Conservation (phyloP, 805 yeast species). For the Komagataella mondaviorum region DNA sequence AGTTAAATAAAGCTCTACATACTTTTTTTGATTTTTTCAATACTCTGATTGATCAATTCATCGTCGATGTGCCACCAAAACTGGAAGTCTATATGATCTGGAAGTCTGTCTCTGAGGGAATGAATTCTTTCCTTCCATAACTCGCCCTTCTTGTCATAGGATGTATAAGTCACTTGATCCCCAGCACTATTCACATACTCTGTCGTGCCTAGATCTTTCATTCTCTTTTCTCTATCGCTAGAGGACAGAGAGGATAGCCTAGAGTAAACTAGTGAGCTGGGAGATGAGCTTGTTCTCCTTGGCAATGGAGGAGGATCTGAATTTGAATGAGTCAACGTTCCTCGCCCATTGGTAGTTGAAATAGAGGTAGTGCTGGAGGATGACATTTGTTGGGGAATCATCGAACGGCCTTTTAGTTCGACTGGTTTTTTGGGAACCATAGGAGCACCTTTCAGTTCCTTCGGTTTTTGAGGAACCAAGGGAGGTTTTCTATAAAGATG, state of each 20-base stretch:
- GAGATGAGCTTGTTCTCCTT: neutral
- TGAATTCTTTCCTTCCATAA: conserved; percentile 40
- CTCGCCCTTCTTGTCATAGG: conserved; percentile 33
- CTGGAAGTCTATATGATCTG: conserved; percentile 21
- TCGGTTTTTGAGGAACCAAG: conserved; percentile 1
- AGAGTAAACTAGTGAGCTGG: neutral
- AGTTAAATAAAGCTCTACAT: neutral
- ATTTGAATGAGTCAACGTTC: neutral
- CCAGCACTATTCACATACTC: neutral
- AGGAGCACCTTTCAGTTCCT: conserved; percentile 13
- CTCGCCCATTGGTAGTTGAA: conserved; percentile 5
- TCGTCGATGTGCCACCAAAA: conserved; percentile 31
- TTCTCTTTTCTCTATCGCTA: neutral
- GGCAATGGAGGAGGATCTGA: neutral
- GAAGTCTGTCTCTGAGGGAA: conserved; percentile 21
- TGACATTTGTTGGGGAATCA: conserved; percentile 6
- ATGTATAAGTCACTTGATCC: neutral
- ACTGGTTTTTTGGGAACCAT: conserved; percentile 35
- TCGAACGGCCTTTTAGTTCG: conserved; percentile 16
- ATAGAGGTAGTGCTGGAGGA: conserved; percentile 18
- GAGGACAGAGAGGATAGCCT: neutral
- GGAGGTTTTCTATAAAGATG: neutral
- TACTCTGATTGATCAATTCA: conserved; percentile 1
- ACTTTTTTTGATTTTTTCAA: conserved; percentile 7
- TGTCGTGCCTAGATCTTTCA: neutral